phyloP scores from a whole-genome alignment of 371 early-diverging fungal species.

The Mucor racemosus region DNA sequence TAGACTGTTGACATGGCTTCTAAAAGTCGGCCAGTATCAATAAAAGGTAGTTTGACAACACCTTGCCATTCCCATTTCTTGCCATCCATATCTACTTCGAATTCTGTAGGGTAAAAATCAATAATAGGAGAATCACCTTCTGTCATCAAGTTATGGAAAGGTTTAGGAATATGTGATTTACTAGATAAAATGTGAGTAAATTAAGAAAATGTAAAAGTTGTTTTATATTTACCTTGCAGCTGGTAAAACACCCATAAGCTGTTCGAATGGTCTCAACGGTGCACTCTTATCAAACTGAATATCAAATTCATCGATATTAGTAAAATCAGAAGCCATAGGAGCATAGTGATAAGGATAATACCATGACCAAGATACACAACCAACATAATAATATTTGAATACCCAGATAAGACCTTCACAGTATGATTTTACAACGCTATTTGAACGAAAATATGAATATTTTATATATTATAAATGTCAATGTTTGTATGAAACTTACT shows the following conservation, averaged over 20 bases:
- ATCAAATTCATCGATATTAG: constrained; percentile 73
- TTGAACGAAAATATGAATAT: not conserved
- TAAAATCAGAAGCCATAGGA: constrained; percentile 94
- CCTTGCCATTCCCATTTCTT: constrained; percentile 99
- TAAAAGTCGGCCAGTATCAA: constrained; percentile 83
- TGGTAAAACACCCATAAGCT: constrained; percentile 98
- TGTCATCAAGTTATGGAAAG: constrained; percentile 86
- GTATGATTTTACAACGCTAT: constrained; percentile 85
- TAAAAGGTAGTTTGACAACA: constrained; percentile 93
- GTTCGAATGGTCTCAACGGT: constrained; percentile 96
- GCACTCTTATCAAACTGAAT: constrained; percentile 80
- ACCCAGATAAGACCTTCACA: constrained; percentile 99
- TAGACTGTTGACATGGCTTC: constrained; percentile 79
- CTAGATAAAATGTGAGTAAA: constrained; percentile 31
- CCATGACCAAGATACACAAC: constrained; percentile 98
- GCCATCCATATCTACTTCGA: constrained; percentile 97
- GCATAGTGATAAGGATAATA: constrained; percentile 99
- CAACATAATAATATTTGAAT: constrained; percentile 94
- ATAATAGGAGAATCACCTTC: constrained; percentile 85
- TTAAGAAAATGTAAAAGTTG: not conserved
- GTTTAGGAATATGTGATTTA: constrained; percentile 80
- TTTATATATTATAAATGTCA: too few species aligned
- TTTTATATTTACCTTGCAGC: constrained; percentile 62
- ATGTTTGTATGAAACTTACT: constrained; percentile 45
- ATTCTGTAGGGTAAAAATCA: constrained; percentile 93